Base-by-base conservation (phyloP, 768 basidiomycete species). In the Paxillus involutus region DNA sequence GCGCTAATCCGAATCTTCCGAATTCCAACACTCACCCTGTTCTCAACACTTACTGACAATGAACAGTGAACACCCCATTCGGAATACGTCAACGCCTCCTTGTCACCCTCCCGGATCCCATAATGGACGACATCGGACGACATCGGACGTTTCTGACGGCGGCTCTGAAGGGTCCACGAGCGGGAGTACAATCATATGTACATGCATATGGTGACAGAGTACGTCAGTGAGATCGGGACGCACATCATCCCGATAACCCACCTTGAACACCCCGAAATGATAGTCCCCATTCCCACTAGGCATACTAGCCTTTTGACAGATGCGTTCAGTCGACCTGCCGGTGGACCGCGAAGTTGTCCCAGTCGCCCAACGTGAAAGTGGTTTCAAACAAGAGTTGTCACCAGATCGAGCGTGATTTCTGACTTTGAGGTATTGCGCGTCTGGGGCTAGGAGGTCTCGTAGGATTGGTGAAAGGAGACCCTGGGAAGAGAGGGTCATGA, bases 261-360 rank as follows among this genome's bases (percentile, higher is more conserved):
- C 81, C 76, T 86, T 85, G 47, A 86, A 68, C 4, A 85, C 62
- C 2, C 80, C 83, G 58, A 84, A 78, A 61, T 85, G 83, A 71
- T 82, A 84, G 47, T 86, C 81, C 8, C 85, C 85, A 1, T 21
- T 21, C 21, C 21, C 21, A 21, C 21, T 3, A 21, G 21, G 21
- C 3, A 3, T 21, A 21, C 21, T 21, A 21, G 21, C 3, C 21
- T 21, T 21, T 57, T 75, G 72, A 5, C 79, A 70, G 72, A 17
- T 71, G 65, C 17, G 71, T 71, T 83, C 82, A 87, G 63, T 83
- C 78, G 37, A 85, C 75, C 51, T 77, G 75, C 21, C 21, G 21
- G 3, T 21, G 21, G 37, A 84, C 62, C 0, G 80, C 83, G 59
- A 84, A 82, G 67, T 85, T 85, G 64, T 85, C 82, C 82, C 84